A percentile compares a stretch with the other conserved stretches of the same genome.
Conservation (phyloP, 441 rosid species). For the Hura crepitans region DNA sequence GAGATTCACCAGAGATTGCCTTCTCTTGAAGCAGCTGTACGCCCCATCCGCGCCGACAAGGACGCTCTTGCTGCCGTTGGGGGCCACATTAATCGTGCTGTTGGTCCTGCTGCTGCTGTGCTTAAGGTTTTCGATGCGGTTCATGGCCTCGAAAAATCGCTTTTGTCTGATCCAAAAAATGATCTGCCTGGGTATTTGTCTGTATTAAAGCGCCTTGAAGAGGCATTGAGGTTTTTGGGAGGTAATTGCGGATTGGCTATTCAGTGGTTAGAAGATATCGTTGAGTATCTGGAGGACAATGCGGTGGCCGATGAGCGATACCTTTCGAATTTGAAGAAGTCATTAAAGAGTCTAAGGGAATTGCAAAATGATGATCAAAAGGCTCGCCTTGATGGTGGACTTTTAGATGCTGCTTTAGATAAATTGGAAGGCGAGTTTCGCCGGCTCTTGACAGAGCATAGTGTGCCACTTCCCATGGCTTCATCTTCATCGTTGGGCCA, state of each 20-base stretch:
- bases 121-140: slow-evolving; percentile 98
- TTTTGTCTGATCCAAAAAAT: slow-evolving; percentile 72
- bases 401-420: slow-evolving; percentile 74
- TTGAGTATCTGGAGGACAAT: slow-evolving; percentile 91
- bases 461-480: slow-evolving; percentile 86
- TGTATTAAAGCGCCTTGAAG: slow-evolving; percentile 78
- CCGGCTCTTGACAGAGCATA: slow-evolving; percentile 70
- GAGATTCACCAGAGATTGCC: slow-evolving; percentile 81
- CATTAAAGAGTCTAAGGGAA: slow-evolving; percentile 58
- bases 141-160: slow-evolving; percentile 85
- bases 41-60: slow-evolving; percentile 86
- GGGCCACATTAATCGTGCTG: slow-evolving; percentile 93
- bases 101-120: slow-evolving; percentile 96
- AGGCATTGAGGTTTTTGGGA: slow-evolving; percentile 83
- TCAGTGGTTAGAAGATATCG: slow-evolving; percentile 97
- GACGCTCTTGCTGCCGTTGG: slow-evolving; percentile 77
- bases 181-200: slow-evolving; percentile 82
- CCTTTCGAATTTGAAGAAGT: slow-evolving; percentile 61
- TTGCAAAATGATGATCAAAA: slow-evolving; percentile 43
- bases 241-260: slow-evolving; percentile 93
- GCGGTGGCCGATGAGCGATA: slow-evolving; percentile 67
- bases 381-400: slow-evolving; percentile 71
- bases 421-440: slow-evolving; percentile 72
- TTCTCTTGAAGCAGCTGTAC: slow-evolving; percentile 68
- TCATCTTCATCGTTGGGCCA: slow-evolving; percentile 51